Conservation (phyloP, 139 green algal species). For the Chlorella ohadii region DNA sequence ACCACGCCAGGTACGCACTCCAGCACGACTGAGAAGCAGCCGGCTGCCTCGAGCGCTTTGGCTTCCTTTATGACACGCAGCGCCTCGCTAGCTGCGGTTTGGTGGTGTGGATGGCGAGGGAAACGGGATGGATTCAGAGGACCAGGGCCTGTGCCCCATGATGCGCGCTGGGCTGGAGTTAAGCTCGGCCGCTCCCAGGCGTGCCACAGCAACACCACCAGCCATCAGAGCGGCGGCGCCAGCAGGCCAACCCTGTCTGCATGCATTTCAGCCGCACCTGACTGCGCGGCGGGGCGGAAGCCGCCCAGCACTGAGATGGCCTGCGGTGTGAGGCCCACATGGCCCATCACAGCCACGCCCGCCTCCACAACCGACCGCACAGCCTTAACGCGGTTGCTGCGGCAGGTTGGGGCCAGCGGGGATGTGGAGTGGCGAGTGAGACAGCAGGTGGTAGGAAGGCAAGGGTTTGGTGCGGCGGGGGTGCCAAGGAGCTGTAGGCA, state of each 20-base stretch:
- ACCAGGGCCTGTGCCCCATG: too few relatives aligned
- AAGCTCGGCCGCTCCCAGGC: too few relatives aligned
- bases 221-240: not conserved
- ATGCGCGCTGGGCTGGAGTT: not conserved
- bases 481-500: too few relatives aligned
- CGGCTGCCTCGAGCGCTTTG: conserved; percentile 80
- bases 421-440: too few relatives aligned
- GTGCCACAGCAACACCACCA: too few relatives aligned
- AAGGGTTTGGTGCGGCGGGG: too few relatives aligned
- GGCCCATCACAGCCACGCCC: conserved; percentile 98
- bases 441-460: too few relatives aligned
- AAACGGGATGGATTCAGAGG: not conserved
- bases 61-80: conserved; percentile 76
- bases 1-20: conserved; percentile 95
- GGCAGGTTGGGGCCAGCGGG: too few relatives aligned
- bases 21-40: conserved; percentile 96
- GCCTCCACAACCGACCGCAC: conserved; percentile 83
- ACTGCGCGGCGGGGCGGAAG: conserved; percentile 92
- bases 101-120: not conserved
- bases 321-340: conserved; percentile 94
- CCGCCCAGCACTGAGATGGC: conserved; percentile 77
- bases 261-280: conserved; percentile 30
- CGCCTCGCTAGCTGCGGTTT: conserved; percentile 69
- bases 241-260: not conserved
- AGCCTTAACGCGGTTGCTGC: not conserved